phyloP scores from a whole-genome alignment of 306 rosid species.

The Abrus pulchellus region DNA sequence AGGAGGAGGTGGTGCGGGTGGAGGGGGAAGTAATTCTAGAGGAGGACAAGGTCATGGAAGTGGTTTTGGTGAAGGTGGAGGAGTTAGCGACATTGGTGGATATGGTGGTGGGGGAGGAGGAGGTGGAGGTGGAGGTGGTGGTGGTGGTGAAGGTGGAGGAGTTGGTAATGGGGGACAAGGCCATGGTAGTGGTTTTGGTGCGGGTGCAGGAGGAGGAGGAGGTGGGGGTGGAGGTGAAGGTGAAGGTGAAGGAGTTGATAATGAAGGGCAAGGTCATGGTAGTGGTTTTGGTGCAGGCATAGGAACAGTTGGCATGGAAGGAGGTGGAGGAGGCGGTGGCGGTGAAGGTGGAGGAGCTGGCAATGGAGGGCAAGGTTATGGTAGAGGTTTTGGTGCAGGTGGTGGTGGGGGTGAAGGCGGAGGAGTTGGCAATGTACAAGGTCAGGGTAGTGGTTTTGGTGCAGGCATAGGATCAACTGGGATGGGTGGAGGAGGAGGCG shows the following conservation, averaged over 20 bases:
- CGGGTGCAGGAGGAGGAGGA: neutral
- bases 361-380: slow-evolving; percentile 60
- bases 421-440: slow-evolving; percentile 49
- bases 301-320: slow-evolving; percentile 41
- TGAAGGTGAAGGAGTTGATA: neutral
- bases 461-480: slow-evolving; percentile 47
- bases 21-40: slow-evolving; percentile 30
- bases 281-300: slow-evolving; percentile 55
- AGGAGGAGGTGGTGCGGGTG: slow-evolving; percentile 46
- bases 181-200: slow-evolving; percentile 57
- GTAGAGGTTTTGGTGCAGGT: slow-evolving; percentile 61
- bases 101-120: slow-evolving; percentile 47
- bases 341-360: slow-evolving; percentile 46
- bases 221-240: slow-evolving; percentile 47
- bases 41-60: slow-evolving; percentile 62
- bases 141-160: slow-evolving; percentile 42
- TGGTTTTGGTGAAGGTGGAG: slow-evolving; percentile 46
- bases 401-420: slow-evolving; percentile 44
- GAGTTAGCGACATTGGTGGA: slow-evolving; percentile 17
- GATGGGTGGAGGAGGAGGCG: slow-evolving; percentile 54
- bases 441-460: slow-evolving; percentile 65
- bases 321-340: slow-evolving; percentile 49
- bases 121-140: slow-evolving; percentile 52
- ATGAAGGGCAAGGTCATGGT: slow-evolving; percentile 53
- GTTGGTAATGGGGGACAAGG: slow-evolving; percentile 56